phyloP scores from a whole-genome alignment of 805 yeast genomes.

The Wickerhamomyces kurtzmanii region DNA sequence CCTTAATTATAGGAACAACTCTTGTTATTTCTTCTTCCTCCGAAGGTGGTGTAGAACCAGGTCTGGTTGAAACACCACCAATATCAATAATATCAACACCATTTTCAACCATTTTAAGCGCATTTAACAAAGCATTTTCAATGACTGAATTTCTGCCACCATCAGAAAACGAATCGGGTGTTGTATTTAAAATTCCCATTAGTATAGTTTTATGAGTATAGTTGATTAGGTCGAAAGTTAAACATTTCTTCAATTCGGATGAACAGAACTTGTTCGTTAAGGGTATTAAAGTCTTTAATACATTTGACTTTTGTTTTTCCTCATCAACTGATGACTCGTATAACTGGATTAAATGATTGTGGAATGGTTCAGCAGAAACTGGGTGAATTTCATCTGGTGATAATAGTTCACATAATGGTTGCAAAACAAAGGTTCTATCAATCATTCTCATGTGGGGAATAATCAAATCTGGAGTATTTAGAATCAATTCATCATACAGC shows the following conservation, averaged over 20 bases:
- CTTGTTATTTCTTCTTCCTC: constrained; percentile 61
- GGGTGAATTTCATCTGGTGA: constrained; percentile 68
- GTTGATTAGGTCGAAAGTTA: constrained; percentile 34
- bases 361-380: constrained; percentile 74
- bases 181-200: constrained; percentile 85
- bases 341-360: constrained; percentile 52
- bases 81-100: constrained; percentile 80
- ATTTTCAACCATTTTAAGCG: constrained; percentile 35
- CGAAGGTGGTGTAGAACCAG: constrained; percentile 58
- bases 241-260: constrained; percentile 12
- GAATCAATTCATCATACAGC: constrained; percentile 40
- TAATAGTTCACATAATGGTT: constrained; percentile 78
- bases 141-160: constrained; percentile 47
- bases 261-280: constrained; percentile 15
- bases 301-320: constrained; percentile 37
- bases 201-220: constrained; percentile 44
- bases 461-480: constrained; percentile 49
- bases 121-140: constrained; percentile 32
- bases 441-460: constrained; percentile 86
- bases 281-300: constrained; percentile 43
- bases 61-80: constrained; percentile 94
- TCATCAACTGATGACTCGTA: constrained; percentile 23
- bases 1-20: constrained; percentile 59
- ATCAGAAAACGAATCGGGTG: constrained; percentile 95
- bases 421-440: constrained; percentile 82